These are phyloP conservation scores for Fraxinus sp. DNA, from an alignment of 305 asterid species.

Conservation along the genomic window DNA sequence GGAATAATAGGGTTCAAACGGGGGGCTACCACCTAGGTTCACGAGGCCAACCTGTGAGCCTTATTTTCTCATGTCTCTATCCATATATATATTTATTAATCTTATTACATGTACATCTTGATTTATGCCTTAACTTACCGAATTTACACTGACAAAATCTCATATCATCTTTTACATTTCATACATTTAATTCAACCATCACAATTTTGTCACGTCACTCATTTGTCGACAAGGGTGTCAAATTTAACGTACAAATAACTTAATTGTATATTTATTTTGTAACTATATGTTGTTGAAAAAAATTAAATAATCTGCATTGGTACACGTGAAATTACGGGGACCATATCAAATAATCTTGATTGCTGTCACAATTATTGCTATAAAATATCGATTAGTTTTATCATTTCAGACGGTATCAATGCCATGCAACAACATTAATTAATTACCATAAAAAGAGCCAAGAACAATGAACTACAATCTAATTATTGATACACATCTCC, in stretches of 20 bases:
- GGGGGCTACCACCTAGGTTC: conserved; percentile 29
- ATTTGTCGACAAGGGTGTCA: too few species aligned
- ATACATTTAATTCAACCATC: too few species aligned
- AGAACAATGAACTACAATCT: conserved; percentile 56
- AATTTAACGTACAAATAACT: too few species aligned
- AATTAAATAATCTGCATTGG: conserved; percentile 21
- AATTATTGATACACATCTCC: conserved; percentile 43
- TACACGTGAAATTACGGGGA: conserved; percentile 53
- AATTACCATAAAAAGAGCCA: conserved; percentile 12
- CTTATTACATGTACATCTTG: neutral
- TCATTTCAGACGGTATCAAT: conserved; percentile 32
- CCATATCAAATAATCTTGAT: conserved; percentile 22
- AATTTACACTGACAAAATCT: too few species aligned
- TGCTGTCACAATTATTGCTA: neutral
- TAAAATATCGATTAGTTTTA: neutral
- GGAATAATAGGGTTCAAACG: too few species aligned
- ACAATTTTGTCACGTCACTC: too few species aligned
- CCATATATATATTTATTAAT: neutral
- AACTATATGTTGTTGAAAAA: neutral
- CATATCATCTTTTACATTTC: too few species aligned
- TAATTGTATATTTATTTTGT: neutral
- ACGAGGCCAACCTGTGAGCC: conserved; percentile 15
- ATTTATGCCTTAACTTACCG: too few species aligned
- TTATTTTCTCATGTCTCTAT: neutral
- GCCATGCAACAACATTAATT: conserved; percentile 30